A percentile compares a stretch with the other conserved stretches of the same genome.
Conservation (phyloP, 2,329 filamentous ascomycete genomes). For the Gaeumannomyces sp. region DNA sequence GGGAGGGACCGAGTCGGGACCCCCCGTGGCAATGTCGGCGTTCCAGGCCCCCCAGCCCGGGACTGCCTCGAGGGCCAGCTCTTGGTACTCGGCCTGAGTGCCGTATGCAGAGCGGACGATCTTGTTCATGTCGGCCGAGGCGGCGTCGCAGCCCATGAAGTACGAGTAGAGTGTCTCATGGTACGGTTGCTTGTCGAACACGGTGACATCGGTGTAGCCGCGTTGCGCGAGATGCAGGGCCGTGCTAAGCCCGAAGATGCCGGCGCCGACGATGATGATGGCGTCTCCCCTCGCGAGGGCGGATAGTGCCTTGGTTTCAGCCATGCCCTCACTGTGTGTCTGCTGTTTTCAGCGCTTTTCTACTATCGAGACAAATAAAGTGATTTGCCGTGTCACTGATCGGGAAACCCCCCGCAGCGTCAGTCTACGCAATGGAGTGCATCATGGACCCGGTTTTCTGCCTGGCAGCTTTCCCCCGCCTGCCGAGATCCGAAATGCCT, state of each 20-base stretch:
- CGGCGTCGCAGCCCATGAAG: slow-evolving; percentile 33
- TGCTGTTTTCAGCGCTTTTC: no score
- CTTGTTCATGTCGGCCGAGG: slow-evolving; percentile 40
- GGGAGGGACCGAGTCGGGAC: slow-evolving; percentile 22
- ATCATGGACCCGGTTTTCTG: no score
- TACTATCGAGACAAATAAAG: no score
- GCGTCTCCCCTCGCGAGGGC: slow-evolving; percentile 10
- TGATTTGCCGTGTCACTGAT: no score
- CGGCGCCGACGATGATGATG: slow-evolving; percentile 34
- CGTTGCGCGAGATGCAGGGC: slow-evolving; percentile 35
- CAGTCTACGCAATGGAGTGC: no score
- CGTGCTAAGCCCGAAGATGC: slow-evolving; percentile 28
- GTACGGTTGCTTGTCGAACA: slow-evolving; percentile 42
- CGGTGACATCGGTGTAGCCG: slow-evolving; percentile 40
- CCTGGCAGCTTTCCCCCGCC: no score
- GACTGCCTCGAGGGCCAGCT: slow-evolving; percentile 36
- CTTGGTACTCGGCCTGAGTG: slow-evolving; percentile 37
- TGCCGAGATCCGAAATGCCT: neutral
- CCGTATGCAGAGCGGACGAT: slow-evolving; percentile 38
- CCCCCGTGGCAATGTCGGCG: slow-evolving; percentile 24
- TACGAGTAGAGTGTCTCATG: slow-evolving; percentile 34
- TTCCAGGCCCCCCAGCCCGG: slow-evolving; percentile 40
- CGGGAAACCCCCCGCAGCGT: no score
- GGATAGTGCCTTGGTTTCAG: no score
- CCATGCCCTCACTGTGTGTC: no score